phyloP scores from a whole-genome alignment of 2,329 filamentous ascomycete species.

The Tetracladium maxilliforme region DNA sequence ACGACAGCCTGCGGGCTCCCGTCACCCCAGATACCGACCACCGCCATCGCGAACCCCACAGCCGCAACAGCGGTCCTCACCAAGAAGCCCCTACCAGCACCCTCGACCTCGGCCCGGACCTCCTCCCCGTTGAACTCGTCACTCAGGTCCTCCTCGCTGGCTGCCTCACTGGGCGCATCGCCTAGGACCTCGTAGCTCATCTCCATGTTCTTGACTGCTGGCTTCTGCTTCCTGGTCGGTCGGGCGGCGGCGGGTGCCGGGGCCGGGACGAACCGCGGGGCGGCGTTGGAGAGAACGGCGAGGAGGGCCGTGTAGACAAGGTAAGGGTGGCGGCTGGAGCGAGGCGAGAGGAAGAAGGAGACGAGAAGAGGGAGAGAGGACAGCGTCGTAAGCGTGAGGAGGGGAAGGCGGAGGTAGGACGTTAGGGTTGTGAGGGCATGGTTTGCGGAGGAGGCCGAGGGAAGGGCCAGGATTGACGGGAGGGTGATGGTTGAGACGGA shows the following conservation, averaged over 20 bases:
- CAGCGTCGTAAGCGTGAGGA: slow-evolving; percentile 52
- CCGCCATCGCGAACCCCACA: slow-evolving; percentile 42
- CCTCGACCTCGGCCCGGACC: slow-evolving; percentile 39
- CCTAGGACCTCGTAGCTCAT: slow-evolving; percentile 57
- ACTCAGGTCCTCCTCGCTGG: slow-evolving; percentile 31
- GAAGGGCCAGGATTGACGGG: slow-evolving; percentile 67
- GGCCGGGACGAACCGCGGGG: slow-evolving; percentile 14
- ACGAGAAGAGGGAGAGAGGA: slow-evolving; percentile 60
- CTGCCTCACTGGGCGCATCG: slow-evolving; percentile 30
- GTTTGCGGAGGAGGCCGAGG: slow-evolving; percentile 56
- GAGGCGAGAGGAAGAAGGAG: slow-evolving; percentile 64
- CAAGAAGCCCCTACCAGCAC: slow-evolving; percentile 35
- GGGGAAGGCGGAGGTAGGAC: slow-evolving; percentile 45
- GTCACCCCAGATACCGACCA: slow-evolving; percentile 54
- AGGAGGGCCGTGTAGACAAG: slow-evolving; percentile 72
- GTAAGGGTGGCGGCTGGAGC: slow-evolving; percentile 69
- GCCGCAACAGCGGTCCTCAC: slow-evolving; percentile 37
- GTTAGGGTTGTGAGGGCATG: slow-evolving; percentile 57
- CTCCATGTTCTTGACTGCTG: slow-evolving; percentile 36
- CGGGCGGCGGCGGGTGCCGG: slow-evolving; percentile 6
- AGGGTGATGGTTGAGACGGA: slow-evolving; percentile 65
- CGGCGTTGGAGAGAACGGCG: slow-evolving; percentile 34
- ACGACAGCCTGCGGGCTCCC: no score
- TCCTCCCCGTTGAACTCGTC: slow-evolving; percentile 44
- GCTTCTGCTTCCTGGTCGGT: slow-evolving; percentile 6